Base-by-base conservation (phyloP, 306 rosid species). In the Corylus heterophylla region DNA sequence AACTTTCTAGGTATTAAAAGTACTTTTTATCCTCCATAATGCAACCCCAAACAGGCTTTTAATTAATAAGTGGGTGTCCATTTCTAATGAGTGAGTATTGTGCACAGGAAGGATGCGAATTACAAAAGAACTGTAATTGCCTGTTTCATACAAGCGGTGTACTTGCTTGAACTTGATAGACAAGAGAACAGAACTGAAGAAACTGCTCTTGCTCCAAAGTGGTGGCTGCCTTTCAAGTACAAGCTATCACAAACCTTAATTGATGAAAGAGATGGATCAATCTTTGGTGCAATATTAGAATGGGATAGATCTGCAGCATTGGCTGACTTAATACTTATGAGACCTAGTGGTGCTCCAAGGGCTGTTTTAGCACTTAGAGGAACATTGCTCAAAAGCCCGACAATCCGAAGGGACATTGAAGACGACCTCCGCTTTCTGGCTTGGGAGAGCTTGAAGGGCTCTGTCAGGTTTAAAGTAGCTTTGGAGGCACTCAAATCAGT, bases 161-260 rank as follows among this genome's bases (percentile, higher is more conserved):
- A 95, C 87, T 83, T 95, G 82, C 96, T 95, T 55, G 98, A 95
- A 73, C 89, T 95, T 67, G 99, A 95, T 74, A 91, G 92, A 80
- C 99, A 95, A 63, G 99, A 93, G 83, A 91, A 85, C 62, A 79
- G 96, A 80, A 84, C 77, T 58, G 78, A 81, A 11, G 87, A 80
- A 54, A 89, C 71, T 81, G 94, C 91, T 72, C 89, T 91, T 54
- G 98, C 99, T 75, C 92, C 97, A 5, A 93, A 95, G 78, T 95
- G 98, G 99, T 95, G 97, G 99, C 90, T 86, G 29, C 99, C 99
- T 61, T 95, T 95, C 75, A 95, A 95, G 77, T 95, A 90, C 90
- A 93, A 89, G 83, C 88, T 91, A 61, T 70, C 82, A 17, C 67
- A 89, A 82, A 91, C 89, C 49, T 55, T 95, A 51, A 78, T 93